A percentile compares a stretch with the other conserved stretches of the same genome.
Evolutionary conservation across 768 basidiomycete species (phyloP).

Genomic region (Pleurotus tuber-regium): DNA sequence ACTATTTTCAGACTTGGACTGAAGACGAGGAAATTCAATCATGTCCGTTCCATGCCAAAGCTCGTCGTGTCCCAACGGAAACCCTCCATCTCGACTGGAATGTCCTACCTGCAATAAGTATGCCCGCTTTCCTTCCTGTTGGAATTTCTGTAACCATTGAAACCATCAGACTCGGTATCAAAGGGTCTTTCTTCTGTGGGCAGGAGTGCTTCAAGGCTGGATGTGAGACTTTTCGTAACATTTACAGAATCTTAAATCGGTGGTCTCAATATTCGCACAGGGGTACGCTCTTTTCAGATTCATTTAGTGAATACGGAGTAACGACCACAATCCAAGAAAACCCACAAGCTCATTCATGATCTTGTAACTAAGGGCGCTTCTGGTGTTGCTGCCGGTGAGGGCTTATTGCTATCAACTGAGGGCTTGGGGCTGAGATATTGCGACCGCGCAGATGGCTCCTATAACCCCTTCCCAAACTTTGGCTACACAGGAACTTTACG

Average conservation of each 20-base stretch:
- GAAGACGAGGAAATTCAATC: no score
- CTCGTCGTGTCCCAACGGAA: constrained; percentile 69
- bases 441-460: constrained; percentile 59
- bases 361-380: constrained; percentile 31
- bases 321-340: constrained; percentile 52
- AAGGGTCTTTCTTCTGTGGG: constrained; percentile 87
- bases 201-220: constrained; percentile 96
- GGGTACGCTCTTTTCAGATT: constrained; percentile 20
- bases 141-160: neutral
- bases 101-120: constrained; percentile 95
- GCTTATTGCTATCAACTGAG: neutral
- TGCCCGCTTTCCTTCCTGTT: constrained; percentile 23
- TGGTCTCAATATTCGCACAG: constrained; percentile 12
- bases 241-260: neutral
- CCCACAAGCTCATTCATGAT: constrained; percentile 75
- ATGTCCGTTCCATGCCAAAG: constrained; percentile 59
- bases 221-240: constrained; percentile 55
- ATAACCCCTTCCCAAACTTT: constrained; percentile 77
- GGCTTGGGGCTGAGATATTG: neutral
- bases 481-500: constrained; percentile 76
- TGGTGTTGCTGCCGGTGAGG: neutral
- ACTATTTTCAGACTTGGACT: neutral
- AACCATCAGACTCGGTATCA: constrained; percentile 64
- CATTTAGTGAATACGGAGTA: constrained; percentile 8
- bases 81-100: constrained; percentile 83